Evolutionary conservation across 345 rosid genomes (phyloP).

Genomic region (Populus alba): DNA sequence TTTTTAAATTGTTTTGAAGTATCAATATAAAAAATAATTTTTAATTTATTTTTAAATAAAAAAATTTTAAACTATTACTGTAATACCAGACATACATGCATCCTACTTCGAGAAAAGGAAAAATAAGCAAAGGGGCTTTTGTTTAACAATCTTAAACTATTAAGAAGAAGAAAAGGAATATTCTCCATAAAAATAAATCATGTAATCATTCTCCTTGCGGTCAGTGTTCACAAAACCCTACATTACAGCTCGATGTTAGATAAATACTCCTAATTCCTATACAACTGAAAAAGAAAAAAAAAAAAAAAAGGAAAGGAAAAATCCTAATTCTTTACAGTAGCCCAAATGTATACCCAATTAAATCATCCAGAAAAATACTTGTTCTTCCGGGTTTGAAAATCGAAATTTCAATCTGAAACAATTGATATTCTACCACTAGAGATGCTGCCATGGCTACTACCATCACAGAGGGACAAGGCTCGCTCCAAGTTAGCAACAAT

Average conservation of each 20-base stretch:
- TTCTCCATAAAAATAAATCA: conserved; percentile 6
- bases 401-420: conserved; percentile 45
- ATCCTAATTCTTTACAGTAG: conserved; percentile 32
- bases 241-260: conserved; percentile 34
- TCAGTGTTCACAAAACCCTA: conserved; percentile 25
- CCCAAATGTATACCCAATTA: conserved; percentile 9
- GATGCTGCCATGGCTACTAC: conserved; percentile 50
- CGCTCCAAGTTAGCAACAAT: conserved; percentile 68
- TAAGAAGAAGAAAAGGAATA: background rate
- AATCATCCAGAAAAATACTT: conserved; percentile 2
- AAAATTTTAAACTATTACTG: no score
- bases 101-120: background rate
- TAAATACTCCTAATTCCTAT: background rate
- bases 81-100: no score
- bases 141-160: background rate
- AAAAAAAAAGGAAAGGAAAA: background rate
- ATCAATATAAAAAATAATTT: no score
- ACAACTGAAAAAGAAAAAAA: no score
- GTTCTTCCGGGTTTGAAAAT: background rate
- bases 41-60: no score
- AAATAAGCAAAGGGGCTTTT: background rate
- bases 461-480: conserved; percentile 49
- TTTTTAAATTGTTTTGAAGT: no score
- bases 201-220: conserved; percentile 27
- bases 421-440: conserved; percentile 56